A percentile compares a stretch with the other conserved stretches of the same genome.
These are phyloP conservation scores for Arabis alpina DNA, from an alignment of 345 rosid genomes.

Conservation along the genomic window DNA sequence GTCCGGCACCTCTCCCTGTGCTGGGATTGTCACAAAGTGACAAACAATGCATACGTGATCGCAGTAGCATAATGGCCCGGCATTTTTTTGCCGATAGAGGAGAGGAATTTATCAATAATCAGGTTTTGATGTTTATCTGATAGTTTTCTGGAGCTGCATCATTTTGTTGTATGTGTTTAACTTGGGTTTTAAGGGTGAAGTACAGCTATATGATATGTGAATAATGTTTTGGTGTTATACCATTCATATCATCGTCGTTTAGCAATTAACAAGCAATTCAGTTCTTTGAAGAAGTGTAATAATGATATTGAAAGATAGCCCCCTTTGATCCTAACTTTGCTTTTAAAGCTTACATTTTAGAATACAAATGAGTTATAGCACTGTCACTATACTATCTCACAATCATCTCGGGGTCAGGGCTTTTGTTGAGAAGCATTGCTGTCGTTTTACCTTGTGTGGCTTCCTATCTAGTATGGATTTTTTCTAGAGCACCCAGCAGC, in stretches of 20 bases:
- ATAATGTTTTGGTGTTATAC: neutral
- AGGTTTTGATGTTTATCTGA: constrained; percentile 53
- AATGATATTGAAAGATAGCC: neutral
- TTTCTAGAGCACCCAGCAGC: neutral
- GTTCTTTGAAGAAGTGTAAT: constrained; percentile 7
- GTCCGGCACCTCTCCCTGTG: constrained; percentile 75
- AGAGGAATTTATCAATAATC: constrained; percentile 90
- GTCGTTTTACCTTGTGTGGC: constrained; percentile 17
- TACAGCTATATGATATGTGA: constrained; percentile 14
- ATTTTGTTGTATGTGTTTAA: constrained; percentile 12
- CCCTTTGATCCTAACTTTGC: constrained; percentile 7
- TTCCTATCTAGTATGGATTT: constrained; percentile 11
- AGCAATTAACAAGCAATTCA: neutral
- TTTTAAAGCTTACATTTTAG: constrained; percentile 4
- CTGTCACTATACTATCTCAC: constrained; percentile 20
- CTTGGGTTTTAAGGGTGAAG: constrained; percentile 8
- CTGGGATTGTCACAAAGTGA: constrained; percentile 92
- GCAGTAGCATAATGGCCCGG: constrained; percentile 97
- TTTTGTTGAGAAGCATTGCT: constrained; percentile 13
- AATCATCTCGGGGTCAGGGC: constrained; percentile 17
- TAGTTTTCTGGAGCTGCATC: neutral
- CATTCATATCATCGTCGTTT: neutral
- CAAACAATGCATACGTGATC: constrained; percentile 98
- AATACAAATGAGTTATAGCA: constrained; percentile 10
- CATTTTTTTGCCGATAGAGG: constrained; percentile 89